Evolutionary conservation across 164 flowering plant species (phyloP).

Genomic region (Magnolia sinica): DNA sequence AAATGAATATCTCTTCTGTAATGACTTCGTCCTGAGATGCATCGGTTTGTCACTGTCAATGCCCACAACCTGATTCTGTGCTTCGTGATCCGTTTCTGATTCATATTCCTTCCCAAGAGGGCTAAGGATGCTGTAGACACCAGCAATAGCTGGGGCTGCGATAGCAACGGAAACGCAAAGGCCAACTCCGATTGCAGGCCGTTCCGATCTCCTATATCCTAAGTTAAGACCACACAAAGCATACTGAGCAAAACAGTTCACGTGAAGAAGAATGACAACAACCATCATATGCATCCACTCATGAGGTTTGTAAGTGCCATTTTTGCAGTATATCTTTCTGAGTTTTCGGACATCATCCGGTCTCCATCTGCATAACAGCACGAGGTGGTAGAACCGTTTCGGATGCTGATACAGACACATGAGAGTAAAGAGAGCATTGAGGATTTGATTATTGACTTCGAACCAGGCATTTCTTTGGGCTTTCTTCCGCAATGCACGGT

Average conservation of each 20-base stretch:
- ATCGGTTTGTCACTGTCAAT: slow-evolving; percentile 11
- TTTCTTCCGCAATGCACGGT: slow-evolving; percentile 52
- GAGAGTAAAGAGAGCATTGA: slow-evolving; percentile 88
- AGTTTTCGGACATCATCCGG: slow-evolving; percentile 61
- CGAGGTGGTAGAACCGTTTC: slow-evolving; percentile 68
- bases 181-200: slow-evolving; percentile 86
- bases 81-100: slow-evolving; percentile 52
- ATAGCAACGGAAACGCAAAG: slow-evolving; percentile 71
- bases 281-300: slow-evolving; percentile 95
- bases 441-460: slow-evolving; percentile 92
- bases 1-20: slow-evolving; percentile 74
- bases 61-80: slow-evolving; percentile 26
- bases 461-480: slow-evolving; percentile 71
- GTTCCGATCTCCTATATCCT: slow-evolving; percentile 71
- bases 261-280: slow-evolving; percentile 64
- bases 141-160: slow-evolving; percentile 80
- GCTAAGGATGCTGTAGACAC: slow-evolving; percentile 59
- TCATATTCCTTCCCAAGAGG: slow-evolving; percentile 86
- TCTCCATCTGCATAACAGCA: slow-evolving; percentile 69
- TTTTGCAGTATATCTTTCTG: slow-evolving; percentile 76
- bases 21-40: slow-evolving; percentile 26
- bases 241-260: slow-evolving; percentile 89
- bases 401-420: slow-evolving; percentile 96
- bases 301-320: slow-evolving; percentile 83
- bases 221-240: slow-evolving; percentile 75